These are phyloP conservation scores for Parachlorella kessleri DNA, from an alignment of 139 green algal genomes.

Conservation along the genomic window DNA sequence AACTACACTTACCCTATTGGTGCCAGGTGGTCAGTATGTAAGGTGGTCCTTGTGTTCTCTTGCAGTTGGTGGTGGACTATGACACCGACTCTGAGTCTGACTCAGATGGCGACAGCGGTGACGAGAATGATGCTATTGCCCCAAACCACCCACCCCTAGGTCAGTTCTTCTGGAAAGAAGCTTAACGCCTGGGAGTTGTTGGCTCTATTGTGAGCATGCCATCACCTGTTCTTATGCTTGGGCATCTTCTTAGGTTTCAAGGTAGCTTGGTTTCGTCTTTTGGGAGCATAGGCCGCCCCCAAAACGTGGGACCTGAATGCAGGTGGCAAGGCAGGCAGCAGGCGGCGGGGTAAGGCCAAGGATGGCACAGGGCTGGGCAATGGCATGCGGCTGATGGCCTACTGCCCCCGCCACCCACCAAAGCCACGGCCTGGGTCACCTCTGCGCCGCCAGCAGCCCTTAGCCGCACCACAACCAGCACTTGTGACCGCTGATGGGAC, in stretches of 20 bases:
- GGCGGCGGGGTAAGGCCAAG: not conserved
- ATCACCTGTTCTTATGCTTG: no score
- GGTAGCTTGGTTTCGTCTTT: no score
- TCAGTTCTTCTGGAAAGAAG: not conserved
- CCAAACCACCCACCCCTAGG: slow-evolving; percentile 6
- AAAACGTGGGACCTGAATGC: no score
- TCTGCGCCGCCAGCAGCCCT: not conserved
- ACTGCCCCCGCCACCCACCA: slow-evolving; percentile 56
- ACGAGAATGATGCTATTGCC: slow-evolving; percentile 26
- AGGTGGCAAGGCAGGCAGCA: not conserved
- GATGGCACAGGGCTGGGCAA: slow-evolving; percentile 23
- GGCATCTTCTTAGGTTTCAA: no score
- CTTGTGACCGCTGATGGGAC: no score
- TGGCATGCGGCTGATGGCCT: slow-evolving; percentile 53
- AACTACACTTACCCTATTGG: no score
- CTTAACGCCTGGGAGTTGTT: no score
- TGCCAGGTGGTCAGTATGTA: no score
- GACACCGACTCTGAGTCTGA: slow-evolving; percentile 29
- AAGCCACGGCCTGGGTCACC: not conserved
- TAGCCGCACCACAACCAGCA: no score
- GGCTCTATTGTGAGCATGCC: no score
- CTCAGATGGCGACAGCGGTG: slow-evolving; percentile 30
- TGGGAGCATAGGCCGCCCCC: no score
- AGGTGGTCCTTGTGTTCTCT: no score
- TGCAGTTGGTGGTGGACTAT: slow-evolving; percentile 7